Evolutionary conservation across 345 rosid species (phyloP).

Genomic region (Salix arbutifolia): DNA sequence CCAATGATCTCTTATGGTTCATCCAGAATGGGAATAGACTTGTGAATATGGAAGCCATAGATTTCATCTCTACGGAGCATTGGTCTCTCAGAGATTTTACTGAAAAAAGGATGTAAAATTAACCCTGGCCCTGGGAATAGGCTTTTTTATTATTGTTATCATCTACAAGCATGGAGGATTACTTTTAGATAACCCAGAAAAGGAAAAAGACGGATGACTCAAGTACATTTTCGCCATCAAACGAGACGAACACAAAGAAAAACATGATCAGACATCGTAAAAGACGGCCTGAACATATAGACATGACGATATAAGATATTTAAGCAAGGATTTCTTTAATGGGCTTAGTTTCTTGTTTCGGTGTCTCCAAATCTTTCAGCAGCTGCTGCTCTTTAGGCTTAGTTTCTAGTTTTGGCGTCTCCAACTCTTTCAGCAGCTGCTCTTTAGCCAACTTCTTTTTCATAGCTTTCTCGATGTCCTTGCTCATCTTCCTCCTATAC

Average conservation of each 20-base stretch:
- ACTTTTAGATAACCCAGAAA: too few species aligned
- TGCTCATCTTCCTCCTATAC: constrained; percentile 36
- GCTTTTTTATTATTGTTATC: too few species aligned
- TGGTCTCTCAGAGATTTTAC: too few species aligned
- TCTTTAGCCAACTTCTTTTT: constrained; percentile 25
- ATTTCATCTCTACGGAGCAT: too few species aligned
- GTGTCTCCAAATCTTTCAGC: constrained; percentile 10
- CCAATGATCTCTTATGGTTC: too few species aligned
- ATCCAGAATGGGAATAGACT: too few species aligned
- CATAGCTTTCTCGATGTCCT: constrained; percentile 24
- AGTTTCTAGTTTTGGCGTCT: constrained; percentile 12
- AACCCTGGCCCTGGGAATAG: too few species aligned
- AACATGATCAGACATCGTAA: background rate
- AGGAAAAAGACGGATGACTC: too few species aligned
- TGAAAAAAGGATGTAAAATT: too few species aligned
- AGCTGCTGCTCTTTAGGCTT: constrained; percentile 22
- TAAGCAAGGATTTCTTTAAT: constrained; percentile 21
- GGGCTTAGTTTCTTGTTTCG: constrained; percentile 14
- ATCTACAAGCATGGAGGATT: too few species aligned
- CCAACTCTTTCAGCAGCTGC: constrained; percentile 6
- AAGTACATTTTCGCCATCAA: too few species aligned
- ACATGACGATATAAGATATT: background rate
- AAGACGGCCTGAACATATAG: background rate
- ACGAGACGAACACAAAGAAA: background rate
- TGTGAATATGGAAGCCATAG: too few species aligned